phyloP scores from a whole-genome alignment of 306 rosid species.

The Castanea sativa region DNA sequence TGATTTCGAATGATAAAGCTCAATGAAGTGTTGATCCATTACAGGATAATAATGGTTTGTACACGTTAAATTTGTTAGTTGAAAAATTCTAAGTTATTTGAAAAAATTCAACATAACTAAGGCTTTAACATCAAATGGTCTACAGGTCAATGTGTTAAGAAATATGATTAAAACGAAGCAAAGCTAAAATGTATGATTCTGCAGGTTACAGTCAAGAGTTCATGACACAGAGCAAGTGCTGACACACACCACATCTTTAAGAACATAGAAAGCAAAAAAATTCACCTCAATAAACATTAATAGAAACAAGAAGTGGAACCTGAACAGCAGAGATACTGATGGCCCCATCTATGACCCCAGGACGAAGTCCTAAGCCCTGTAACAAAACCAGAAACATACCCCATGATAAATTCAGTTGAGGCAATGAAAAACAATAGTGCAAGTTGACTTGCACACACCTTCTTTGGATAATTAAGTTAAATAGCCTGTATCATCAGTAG shows the following conservation, averaged over 20 bases:
- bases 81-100: too few relatives aligned
- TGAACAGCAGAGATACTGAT: conserved; percentile 94
- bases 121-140: too few relatives aligned
- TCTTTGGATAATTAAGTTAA: background rate
- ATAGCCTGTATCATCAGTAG: background rate
- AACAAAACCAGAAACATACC: conserved; percentile 2
- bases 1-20: too few relatives aligned
- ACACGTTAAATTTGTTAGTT: too few relatives aligned
- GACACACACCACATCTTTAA: background rate
- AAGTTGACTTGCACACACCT: background rate
- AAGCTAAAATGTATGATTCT: background rate
- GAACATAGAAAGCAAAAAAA: background rate
- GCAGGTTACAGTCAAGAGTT: background rate
- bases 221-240: background rate
- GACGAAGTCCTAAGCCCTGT: conserved; percentile 93
- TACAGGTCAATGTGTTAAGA: background rate
- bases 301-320: conserved; percentile 40
- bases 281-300: background rate
- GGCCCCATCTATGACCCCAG: conserved; percentile 88
- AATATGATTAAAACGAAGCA: conserved; percentile 1
- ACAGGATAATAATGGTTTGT: too few relatives aligned
- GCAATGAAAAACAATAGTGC: background rate
- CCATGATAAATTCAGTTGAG: background rate
- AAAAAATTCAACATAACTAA: too few relatives aligned
- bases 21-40: too few relatives aligned